phyloP scores from a whole-genome alignment of 192 early-diverging fungal genomes.

The Podila epigama region DNA sequence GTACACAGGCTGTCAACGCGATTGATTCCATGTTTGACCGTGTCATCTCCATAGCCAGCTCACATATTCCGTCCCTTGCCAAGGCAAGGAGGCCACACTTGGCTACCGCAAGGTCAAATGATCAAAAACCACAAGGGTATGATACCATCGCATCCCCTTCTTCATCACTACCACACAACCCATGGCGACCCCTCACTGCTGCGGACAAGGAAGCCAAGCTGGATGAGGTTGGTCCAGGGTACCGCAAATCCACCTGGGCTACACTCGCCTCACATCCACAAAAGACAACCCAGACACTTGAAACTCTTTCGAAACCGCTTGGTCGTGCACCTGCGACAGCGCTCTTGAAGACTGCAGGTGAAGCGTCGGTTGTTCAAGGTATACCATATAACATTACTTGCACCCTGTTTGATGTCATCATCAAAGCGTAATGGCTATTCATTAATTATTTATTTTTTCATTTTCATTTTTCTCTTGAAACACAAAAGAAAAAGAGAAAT shows the following conservation, averaged over 20 bases:
- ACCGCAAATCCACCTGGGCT: neutral
- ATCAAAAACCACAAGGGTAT: slow-evolving; percentile 16
- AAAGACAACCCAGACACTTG: neutral
- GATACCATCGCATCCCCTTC: slow-evolving; percentile 28
- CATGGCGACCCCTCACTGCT: neutral
- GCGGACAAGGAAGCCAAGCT: neutral
- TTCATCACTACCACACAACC: neutral
- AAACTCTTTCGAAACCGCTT: too few relatives aligned
- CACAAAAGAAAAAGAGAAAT: too few relatives aligned
- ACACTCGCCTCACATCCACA: neutral
- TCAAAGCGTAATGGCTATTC: too few relatives aligned
- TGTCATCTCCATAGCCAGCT: slow-evolving; percentile 26
- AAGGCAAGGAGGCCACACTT: neutral
- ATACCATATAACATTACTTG: too few relatives aligned
- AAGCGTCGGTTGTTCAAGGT: too few relatives aligned
- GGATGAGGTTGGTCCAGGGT: neutral
- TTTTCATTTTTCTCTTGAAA: too few relatives aligned
- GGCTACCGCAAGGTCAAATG: neutral
- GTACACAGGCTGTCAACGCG: slow-evolving; percentile 21
- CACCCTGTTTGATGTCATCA: too few relatives aligned
- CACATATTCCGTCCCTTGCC: neutral
- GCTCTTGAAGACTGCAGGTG: too few relatives aligned
- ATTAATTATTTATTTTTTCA: too few relatives aligned
- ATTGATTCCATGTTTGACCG: slow-evolving; percentile 43
- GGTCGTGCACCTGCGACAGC: too few relatives aligned